phyloP scores from a whole-genome alignment of 2,329 filamentous ascomycete genomes.

The Talaromyces atroroseus region DNA sequence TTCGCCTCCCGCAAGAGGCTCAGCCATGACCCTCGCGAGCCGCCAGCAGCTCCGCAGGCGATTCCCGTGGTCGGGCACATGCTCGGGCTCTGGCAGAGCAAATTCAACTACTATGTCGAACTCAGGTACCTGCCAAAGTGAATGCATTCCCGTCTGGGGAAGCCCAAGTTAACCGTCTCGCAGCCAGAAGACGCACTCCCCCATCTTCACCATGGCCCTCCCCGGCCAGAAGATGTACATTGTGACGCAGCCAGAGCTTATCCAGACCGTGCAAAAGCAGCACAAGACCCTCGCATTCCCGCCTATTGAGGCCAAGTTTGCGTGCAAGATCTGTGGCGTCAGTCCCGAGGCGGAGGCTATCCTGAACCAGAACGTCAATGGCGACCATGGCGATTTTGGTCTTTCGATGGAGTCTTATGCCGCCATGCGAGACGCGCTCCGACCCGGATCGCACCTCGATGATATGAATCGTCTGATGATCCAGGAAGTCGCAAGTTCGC shows the following conservation, averaged over 20 bases:
- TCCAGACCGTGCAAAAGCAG: slow-evolving; percentile 1
- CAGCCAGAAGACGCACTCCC: neutral
- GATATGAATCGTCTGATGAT: slow-evolving; percentile 2
- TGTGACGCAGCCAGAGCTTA: slow-evolving; percentile 1
- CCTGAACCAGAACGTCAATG: slow-evolving; percentile 2
- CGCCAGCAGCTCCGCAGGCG: neutral
- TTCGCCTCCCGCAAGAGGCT: neutral
- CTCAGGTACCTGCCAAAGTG: neutral
- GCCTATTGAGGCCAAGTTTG: slow-evolving; percentile 1
- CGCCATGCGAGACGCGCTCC: neutral
- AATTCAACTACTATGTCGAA: slow-evolving; percentile 1
- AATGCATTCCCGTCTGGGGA: too few relatives aligned
- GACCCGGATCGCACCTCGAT: neutral
- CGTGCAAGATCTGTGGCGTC: neutral
- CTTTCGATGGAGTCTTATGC: slow-evolving; percentile 4
- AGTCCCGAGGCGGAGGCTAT: slow-evolving; percentile 1
- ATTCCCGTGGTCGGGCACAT: slow-evolving; percentile 1
- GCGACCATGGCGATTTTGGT: slow-evolving; percentile 4
- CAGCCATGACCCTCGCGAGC: slow-evolving; percentile 3
- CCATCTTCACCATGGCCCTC: slow-evolving; percentile 2
- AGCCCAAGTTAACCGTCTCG: neutral
- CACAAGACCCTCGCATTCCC: slow-evolving; percentile 3
- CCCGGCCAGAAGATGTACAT: slow-evolving; percentile 6
- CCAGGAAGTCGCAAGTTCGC: neutral
- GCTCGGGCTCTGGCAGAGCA: neutral